Evolutionary conservation across 2,329 filamentous ascomycete genomes (phyloP), one percentile per base, ranked within the genome.

Genomic region (Neoscytalidium dimidiatum): DNA sequence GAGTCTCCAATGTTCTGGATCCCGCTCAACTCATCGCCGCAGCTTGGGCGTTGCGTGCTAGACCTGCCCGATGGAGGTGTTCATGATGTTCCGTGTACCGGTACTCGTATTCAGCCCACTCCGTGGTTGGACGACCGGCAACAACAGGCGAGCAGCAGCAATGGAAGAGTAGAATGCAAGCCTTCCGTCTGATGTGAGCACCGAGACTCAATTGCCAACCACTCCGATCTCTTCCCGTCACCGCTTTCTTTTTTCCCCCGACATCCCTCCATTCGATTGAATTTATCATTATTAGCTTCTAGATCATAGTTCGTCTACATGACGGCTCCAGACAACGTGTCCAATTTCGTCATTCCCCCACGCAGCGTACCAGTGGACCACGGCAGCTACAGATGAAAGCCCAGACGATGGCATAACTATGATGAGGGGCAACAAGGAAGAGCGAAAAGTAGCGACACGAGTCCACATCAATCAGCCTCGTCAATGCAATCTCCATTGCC

Each of bases 1-100:
- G 41, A 46, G 38, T 31, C 56, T 46, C 38, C 56, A 46, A 19
- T 41, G 56, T 60, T 60, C 56, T 60, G 56, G 56, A 46, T 44
- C 19, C 13, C 9, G 26, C 19, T 23, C 35, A 21, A 21, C 33
- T n/a, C 51, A 35, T 19, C 33, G 19, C 19, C 6, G 21, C 33
- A 21, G 13, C n/a, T 19, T 57, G 46, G 23, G 46, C 46, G 46
- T n/a, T 4, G 14, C 17, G 28, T 38, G 41, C 31, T 44, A 60
- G 38, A 60, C 26, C 56, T 60, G 41, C 41, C 56, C 31, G 56
- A 60, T 60, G 38, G 9, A 26, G 56, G n/a, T 28, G 28, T 38
- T 46, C 23, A 43, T 57, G 52, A 29, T 58, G 35, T 11, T 31
- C 23, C 14, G 14, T 31, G 56, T 41, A 60, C 52, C 41, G 29